phyloP scores from a whole-genome alignment of 1,284 basidiomycete genomes.

The Laetiporus sulphureus region DNA sequence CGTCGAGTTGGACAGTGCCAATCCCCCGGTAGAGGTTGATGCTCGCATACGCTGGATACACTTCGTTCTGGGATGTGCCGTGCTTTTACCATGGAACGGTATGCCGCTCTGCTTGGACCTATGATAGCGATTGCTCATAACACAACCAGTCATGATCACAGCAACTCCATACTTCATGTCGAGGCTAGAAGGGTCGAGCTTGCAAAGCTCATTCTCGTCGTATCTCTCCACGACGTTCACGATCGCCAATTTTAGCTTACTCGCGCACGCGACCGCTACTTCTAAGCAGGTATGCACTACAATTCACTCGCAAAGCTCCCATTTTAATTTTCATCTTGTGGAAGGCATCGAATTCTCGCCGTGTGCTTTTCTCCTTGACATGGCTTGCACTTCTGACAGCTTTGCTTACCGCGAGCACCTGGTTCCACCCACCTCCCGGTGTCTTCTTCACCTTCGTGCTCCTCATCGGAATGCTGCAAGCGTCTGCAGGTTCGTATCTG shows the following conservation, averaged over 20 bases:
- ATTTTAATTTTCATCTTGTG: not conserved
- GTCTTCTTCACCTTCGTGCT: conserved; percentile 61
- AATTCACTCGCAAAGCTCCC: not conserved
- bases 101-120: conserved; percentile 2
- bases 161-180: conserved; percentile 71
- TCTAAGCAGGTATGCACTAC: conserved; percentile 51
- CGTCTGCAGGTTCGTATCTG: conserved; percentile 57
- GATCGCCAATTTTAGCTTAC: conserved; percentile 55
- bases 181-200: conserved; percentile 47
- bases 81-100: conserved; percentile 80
- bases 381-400: conserved; percentile 42
- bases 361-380: conserved; percentile 16
- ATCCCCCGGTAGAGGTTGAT: too few species aligned
- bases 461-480: conserved; percentile 47
- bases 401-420: conserved; percentile 55
- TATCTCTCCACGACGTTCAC: conserved; percentile 65
- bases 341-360: conserved; percentile 20
- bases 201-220: conserved; percentile 58
- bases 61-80: conserved; percentile 66
- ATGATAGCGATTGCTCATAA: not conserved
- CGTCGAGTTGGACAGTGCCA: too few species aligned
- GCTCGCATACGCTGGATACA: conserved; percentile 49
- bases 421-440: conserved; percentile 42
- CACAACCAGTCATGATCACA: conserved; percentile 58
- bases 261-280: conserved; percentile 64